Conservation (phyloP, 169 alveolate genomes). For the Cyclospora cayetanensis region DNA sequence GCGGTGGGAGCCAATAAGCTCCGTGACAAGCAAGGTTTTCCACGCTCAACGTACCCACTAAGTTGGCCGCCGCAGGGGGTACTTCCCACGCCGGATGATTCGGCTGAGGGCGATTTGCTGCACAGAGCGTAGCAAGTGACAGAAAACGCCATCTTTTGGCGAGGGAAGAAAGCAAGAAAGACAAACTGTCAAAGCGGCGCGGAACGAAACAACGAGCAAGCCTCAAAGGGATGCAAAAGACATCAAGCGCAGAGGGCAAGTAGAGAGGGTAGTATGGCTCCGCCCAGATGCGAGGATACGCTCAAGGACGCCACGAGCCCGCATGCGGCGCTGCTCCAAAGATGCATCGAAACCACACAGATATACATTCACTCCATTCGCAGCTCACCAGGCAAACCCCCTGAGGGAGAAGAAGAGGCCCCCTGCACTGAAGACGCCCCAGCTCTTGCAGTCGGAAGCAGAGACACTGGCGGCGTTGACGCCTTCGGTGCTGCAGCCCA, state of each 20-base stretch:
- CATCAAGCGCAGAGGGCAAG: neutral
- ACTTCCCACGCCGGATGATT: neutral
- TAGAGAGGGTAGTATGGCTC: neutral
- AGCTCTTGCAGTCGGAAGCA: neutral
- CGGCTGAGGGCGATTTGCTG: conserved; percentile 12
- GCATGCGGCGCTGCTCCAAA: neutral
- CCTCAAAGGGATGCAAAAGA: neutral
- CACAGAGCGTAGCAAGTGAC: neutral
- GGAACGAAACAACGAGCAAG: neutral
- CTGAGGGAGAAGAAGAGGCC: neutral
- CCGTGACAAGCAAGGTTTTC: neutral
- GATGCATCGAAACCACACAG: neutral
- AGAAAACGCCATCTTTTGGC: neutral
- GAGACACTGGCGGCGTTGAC: neutral
- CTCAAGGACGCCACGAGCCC: neutral
- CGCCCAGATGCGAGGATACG: neutral
- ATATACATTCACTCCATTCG: neutral
- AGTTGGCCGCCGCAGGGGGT: neutral
- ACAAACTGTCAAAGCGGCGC: neutral
- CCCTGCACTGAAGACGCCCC: neutral
- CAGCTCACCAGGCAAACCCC: neutral
- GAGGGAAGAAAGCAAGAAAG: neutral
- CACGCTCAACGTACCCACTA: neutral
- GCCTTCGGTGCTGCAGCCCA: conserved; percentile 13
- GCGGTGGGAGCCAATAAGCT: neutral